These are phyloP conservation scores for Teratosphaeria zuluensis DNA, from an alignment of 2,329 filamentous ascomycete genomes.

Conservation along the genomic window DNA sequence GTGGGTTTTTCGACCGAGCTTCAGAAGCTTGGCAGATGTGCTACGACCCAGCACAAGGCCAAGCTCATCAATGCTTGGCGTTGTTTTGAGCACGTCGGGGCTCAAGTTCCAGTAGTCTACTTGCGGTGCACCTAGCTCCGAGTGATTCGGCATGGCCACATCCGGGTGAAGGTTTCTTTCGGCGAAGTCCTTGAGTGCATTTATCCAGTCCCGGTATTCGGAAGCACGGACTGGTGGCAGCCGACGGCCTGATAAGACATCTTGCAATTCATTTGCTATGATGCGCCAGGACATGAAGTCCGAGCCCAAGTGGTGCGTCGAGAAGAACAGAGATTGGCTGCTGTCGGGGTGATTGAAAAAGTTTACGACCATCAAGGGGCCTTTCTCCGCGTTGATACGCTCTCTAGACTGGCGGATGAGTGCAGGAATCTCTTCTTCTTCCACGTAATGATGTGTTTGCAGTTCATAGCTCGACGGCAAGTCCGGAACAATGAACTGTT, in stretches of 20 bases:
- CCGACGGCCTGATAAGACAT: background rate
- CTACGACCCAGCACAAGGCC: background rate
- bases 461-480: background rate
- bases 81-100: background rate
- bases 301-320: background rate
- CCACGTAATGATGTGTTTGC: background rate
- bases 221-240: background rate
- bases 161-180: background rate
- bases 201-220: background rate
- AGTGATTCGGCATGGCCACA: background rate
- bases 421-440: background rate
- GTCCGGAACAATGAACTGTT: background rate
- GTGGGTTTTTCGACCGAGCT: background rate
- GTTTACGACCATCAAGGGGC: background rate
- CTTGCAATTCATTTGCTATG: background rate
- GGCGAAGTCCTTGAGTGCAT: background rate
- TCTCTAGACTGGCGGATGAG: background rate
- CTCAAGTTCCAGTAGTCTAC: background rate
- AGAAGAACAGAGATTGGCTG: background rate
- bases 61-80: background rate
- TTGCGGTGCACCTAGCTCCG: background rate
- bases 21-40: background rate
- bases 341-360: background rate
- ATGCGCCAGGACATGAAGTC: background rate
- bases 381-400: background rate